Evolutionary conservation across 2,329 filamentous ascomycete genomes (phyloP).

Genomic region (Akanthomyces muscarius): DNA sequence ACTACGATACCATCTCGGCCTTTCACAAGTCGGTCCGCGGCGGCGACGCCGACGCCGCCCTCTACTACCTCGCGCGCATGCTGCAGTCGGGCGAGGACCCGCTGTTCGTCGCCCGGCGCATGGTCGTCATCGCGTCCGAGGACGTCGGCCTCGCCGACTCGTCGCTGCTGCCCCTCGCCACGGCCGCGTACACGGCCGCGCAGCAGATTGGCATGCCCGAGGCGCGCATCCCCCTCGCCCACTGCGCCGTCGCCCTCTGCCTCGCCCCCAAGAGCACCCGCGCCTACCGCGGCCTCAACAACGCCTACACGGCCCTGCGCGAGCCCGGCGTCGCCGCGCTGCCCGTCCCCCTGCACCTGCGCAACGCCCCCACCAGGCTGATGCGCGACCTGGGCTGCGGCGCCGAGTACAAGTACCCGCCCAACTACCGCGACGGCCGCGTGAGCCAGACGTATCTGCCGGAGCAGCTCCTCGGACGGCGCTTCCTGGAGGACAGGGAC

Average conservation of each 20-base stretch:
- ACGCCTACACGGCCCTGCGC: conserved; percentile 70
- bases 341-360: conserved; percentile 79
- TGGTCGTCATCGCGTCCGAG: conserved; percentile 93
- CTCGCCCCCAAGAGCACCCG: conserved; percentile 82
- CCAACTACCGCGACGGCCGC: conserved; percentile 76
- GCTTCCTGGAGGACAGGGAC: conserved; percentile 76
- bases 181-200: conserved; percentile 77
- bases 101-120: conserved; percentile 83
- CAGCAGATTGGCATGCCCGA: conserved; percentile 96
- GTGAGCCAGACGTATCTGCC: conserved; percentile 92
- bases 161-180: conserved; percentile 76
- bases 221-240: conserved; percentile 85
- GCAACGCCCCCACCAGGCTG: conserved; percentile 86
- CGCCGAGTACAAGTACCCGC: conserved; percentile 93
- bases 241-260: conserved; percentile 77
- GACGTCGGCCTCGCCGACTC: conserved; percentile 91
- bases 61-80: conserved; percentile 97
- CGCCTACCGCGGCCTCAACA: conserved; percentile 77
- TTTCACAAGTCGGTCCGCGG: conserved; percentile 96
- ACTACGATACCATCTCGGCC: conserved; percentile 96
- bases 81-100: conserved; percentile 92
- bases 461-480: conserved; percentile 62
- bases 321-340: conserved; percentile 80
- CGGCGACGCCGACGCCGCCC: conserved; percentile 75
- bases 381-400: conserved; percentile 94